These are phyloP conservation scores for Euclidium syriacum DNA, from an alignment of 345 rosid genomes.

Conservation along the genomic window DNA sequence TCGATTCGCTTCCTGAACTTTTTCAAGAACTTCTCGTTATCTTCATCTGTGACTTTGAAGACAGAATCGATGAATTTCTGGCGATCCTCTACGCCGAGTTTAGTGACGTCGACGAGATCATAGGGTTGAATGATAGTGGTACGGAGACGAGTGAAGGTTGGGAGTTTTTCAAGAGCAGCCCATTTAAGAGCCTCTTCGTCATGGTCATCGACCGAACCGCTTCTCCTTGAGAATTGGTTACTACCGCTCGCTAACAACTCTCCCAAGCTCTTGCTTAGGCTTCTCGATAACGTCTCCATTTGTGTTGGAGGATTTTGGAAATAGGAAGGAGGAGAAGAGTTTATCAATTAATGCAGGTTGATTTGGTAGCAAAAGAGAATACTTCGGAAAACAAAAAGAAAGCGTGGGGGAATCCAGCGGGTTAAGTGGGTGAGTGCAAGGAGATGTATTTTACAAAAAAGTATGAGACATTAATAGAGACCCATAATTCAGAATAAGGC, in stretches of 20 bases:
- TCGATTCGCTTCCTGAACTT: conserved; percentile 75
- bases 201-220: conserved; percentile 41
- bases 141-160: conserved; percentile 74
- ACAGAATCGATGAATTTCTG: conserved; percentile 71
- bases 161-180: conserved; percentile 89
- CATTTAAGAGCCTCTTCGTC: conserved; percentile 91
- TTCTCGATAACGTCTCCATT: conserved; percentile 27
- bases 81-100: conserved; percentile 56
- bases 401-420: neutral
- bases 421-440: conserved; percentile 17
- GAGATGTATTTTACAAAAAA: no score
- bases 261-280: conserved; percentile 57
- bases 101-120: conserved; percentile 58
- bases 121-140: conserved; percentile 57
- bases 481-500: no score
- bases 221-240: conserved; percentile 32
- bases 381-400: conserved; percentile 26
- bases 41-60: conserved; percentile 80
- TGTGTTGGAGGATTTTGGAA: neutral
- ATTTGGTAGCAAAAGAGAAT: conserved; percentile 9
- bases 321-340: neutral
- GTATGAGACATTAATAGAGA: no score
- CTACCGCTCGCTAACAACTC: conserved; percentile 34
- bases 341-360: neutral
- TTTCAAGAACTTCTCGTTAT: conserved; percentile 71